A percentile compares a stretch with the other conserved stretches of the same genome.
phyloP scores from a whole-genome alignment of 768 basidiomycete species.

The Lepiota brunneoincarnata region DNA sequence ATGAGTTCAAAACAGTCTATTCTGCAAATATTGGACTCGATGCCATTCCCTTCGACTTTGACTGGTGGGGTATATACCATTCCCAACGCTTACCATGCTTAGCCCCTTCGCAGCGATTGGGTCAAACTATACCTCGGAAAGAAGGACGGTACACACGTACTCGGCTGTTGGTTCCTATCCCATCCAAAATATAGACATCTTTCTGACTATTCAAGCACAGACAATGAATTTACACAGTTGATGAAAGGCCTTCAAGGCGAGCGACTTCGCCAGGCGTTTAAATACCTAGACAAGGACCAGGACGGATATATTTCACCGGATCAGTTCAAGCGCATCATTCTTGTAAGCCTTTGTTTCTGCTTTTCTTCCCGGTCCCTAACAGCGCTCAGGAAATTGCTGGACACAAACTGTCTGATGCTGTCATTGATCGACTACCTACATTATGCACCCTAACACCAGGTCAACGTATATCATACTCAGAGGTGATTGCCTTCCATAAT shows the following conservation, averaged over 20 bases:
- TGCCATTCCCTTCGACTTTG: conserved; percentile 92
- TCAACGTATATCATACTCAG: conserved; percentile 91
- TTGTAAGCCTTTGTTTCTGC: conserved; percentile 47
- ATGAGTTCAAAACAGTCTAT: conserved; percentile 94
- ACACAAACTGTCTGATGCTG: conserved; percentile 93
- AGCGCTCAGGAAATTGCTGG: conserved; percentile 82
- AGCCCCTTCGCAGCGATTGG: conserved; percentile 69
- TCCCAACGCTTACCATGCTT: background rate
- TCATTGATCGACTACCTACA: conserved; percentile 90
- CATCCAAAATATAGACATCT: background rate
- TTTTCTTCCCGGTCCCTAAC: conserved; percentile 1
- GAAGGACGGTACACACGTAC: conserved; percentile 84
- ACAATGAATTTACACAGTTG: conserved; percentile 96
- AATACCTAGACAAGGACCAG: conserved; percentile 82
- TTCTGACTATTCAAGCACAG: conserved; percentile 31
- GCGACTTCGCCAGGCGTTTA: conserved; percentile 94
- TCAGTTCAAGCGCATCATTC: conserved; percentile 92
- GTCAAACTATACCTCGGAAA: conserved; percentile 94
- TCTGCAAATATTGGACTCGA: conserved; percentile 73
- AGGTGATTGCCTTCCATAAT: conserved; percentile 97
- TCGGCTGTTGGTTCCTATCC: conserved; percentile 73
- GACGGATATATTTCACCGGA: conserved; percentile 94
- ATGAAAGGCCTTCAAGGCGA: conserved; percentile 99
- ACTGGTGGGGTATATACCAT: conserved; percentile 53
- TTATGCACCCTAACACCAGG: conserved; percentile 87